These are phyloP conservation scores for Nymphaea thermarum DNA, from an alignment of 164 flowering plant species.

Conservation along the genomic window DNA sequence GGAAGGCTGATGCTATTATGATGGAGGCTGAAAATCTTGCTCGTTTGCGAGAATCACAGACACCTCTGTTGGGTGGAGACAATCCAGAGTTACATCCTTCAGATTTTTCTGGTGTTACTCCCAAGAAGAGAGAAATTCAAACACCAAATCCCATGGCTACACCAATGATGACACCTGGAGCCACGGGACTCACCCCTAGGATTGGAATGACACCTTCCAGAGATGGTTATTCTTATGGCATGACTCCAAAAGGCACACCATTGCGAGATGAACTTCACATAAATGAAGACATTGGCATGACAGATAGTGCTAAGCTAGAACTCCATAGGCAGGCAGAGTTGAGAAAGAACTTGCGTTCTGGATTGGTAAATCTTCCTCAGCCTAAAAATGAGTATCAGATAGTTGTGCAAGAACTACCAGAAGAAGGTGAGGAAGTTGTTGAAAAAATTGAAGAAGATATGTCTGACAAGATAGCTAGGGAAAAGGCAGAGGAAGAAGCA, in stretches of 20 bases:
- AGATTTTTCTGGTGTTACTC: conserved; percentile 99
- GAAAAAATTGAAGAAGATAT: conserved; percentile 94
- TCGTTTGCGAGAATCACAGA: conserved; percentile 84
- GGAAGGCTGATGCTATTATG: conserved; percentile 95
- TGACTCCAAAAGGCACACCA: conserved; percentile 88
- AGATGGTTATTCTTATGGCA: conserved; percentile 60
- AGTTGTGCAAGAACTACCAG: conserved; percentile 57
- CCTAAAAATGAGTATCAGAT: conserved; percentile 94
- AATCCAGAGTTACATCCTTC: conserved; percentile 98
- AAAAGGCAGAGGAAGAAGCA: conserved; percentile 91
- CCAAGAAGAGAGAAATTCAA: conserved; percentile 74
- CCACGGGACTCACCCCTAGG: conserved; percentile 65
- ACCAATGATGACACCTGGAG: conserved; percentile 81
- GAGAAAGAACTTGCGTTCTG: conserved; percentile 62
- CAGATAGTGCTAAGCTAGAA: conserved; percentile 62
- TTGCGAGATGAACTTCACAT: conserved; percentile 90
- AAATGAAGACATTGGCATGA: conserved; percentile 75
- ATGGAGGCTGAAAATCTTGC: conserved; percentile 98
- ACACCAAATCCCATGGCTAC: conserved; percentile 89
- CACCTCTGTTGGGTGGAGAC: conserved; percentile 92
- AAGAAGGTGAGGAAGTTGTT: conserved; percentile 79
- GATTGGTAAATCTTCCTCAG: conserved; percentile 74
- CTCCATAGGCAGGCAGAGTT: conserved; percentile 61
- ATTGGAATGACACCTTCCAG: conserved; percentile 84
- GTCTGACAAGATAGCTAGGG: conserved; percentile 88